Evolutionary conservation across 352 stramenopile genomes (phyloP).

Genomic region (Achlya hypogyna): DNA sequence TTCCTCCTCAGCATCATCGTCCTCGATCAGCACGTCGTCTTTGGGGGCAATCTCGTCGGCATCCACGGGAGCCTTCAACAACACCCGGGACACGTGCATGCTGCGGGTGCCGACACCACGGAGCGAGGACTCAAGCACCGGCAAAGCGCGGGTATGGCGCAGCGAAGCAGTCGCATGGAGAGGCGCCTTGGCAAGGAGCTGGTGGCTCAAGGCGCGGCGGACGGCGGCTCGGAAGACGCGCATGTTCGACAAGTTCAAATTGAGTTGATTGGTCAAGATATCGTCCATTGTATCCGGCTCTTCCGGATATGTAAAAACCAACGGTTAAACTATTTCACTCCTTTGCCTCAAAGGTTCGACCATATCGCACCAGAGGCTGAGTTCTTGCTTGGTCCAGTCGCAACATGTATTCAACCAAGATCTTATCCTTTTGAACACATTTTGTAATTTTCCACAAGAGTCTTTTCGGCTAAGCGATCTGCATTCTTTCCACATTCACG

Average conservation of each 20-base stretch:
- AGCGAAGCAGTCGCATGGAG: neutral
- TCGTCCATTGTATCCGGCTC: neutral
- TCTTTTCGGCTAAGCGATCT: too few species aligned
- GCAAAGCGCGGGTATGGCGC: neutral
- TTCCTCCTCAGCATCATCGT: constrained; percentile 15
- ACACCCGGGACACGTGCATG: neutral
- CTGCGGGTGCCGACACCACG: neutral
- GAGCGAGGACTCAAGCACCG: neutral
- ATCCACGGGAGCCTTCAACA: constrained; percentile 8
- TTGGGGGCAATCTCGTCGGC: constrained; percentile 15
- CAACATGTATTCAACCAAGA: too few species aligned
- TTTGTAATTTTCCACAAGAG: too few species aligned
- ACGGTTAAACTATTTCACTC: too few species aligned
- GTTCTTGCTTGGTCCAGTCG: too few species aligned
- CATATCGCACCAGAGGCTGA: too few species aligned
- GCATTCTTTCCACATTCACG: too few species aligned
- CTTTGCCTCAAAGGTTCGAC: too few species aligned
- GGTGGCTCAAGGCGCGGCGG: neutral
- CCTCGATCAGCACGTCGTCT: neutral
- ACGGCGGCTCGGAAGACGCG: neutral
- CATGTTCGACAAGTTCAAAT: constrained; percentile 8
- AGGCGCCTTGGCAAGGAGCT: neutral
- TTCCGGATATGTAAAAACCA: neutral
- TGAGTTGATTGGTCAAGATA: neutral
- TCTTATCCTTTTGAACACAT: too few species aligned